Percentiles rank a stretch among this genome's conserved stretches.
Conservation (phyloP, 148 eudicot genomes). For the Persicaria maculosa region DNA sequence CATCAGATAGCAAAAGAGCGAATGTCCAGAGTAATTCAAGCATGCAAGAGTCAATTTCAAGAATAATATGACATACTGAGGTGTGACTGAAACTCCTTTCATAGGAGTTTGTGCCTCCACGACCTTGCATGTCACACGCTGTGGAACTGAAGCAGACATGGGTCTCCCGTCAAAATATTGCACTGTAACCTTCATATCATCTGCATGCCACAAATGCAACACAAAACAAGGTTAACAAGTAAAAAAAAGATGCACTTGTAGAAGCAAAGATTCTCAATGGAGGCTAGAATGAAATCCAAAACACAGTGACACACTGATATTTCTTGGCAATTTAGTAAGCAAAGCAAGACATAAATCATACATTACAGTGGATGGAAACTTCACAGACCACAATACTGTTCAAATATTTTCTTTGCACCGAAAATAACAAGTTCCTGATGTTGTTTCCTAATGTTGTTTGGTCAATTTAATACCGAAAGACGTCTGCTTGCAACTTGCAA, state of each 20-base stretch:
- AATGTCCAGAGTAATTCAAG: background rate
- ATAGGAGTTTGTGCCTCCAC: conserved; percentile 65
- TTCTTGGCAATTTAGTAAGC: background rate
- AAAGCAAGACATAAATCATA: background rate
- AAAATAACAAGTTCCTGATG: background rate
- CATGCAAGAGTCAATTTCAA: background rate
- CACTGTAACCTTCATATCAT: conserved; percentile 68
- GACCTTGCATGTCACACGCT: conserved; percentile 81
- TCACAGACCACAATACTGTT: background rate
- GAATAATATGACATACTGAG: conserved; percentile 49
- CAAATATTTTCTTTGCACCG: background rate
- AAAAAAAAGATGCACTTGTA: background rate
- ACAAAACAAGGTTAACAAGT: background rate
- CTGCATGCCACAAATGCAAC: conserved; percentile 30
- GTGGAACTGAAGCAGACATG: conserved; percentile 80
- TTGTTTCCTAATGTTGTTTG: background rate
- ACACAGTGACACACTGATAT: background rate
- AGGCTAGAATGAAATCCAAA: background rate
- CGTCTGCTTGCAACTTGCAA: too few relatives aligned
- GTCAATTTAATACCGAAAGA: too few relatives aligned
- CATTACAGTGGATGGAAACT: background rate
- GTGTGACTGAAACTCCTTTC: conserved; percentile 68
- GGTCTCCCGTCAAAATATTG: conserved; percentile 70
- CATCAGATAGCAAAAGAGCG: background rate
- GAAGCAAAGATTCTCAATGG: background rate